A percentile compares a stretch with the other conserved stretches of the same genome.
Conservation (phyloP, 164 flowering plant genomes). For the Stephania cephalantha region DNA sequence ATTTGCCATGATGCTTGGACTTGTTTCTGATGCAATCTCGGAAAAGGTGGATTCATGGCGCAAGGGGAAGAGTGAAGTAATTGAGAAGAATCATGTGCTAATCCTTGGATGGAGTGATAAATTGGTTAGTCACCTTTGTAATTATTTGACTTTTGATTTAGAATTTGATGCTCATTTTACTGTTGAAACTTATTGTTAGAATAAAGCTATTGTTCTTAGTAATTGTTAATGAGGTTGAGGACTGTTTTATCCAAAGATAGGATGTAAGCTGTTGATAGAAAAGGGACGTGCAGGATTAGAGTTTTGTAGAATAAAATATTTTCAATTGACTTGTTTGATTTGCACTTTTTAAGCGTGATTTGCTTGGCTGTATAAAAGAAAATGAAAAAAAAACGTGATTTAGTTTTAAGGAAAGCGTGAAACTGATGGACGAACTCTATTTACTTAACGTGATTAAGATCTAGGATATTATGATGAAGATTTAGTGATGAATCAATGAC, state of each 20-base stretch:
- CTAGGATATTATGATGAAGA: neutral
- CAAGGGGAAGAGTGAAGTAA: slow-evolving; percentile 94
- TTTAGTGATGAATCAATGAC: neutral
- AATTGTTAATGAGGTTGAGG: too few species aligned
- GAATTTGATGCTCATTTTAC: neutral
- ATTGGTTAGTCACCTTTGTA: slow-evolving; percentile 43
- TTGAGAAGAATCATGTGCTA: slow-evolving; percentile 77
- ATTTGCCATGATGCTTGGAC: slow-evolving; percentile 98
- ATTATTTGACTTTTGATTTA: neutral
- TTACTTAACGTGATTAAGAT: too few species aligned
- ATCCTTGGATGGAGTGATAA: slow-evolving; percentile 99
- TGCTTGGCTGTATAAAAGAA: too few species aligned
- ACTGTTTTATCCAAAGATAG: too few species aligned
- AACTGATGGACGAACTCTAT: too few species aligned
- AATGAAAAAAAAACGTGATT: too few species aligned
- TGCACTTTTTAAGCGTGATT: too few species aligned
- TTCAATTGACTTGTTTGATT: too few species aligned
- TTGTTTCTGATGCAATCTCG: slow-evolving; percentile 93
- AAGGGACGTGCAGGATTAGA: neutral
- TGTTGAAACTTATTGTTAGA: too few species aligned
- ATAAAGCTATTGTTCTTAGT: too few species aligned
- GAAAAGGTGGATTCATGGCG: slow-evolving; percentile 88
- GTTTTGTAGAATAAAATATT: too few species aligned
- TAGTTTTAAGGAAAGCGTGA: too few species aligned
- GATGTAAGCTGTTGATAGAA: neutral